Evolutionary conservation across 2,329 filamentous ascomycete species (phyloP).

Genomic region (Aspergillus melleus): DNA sequence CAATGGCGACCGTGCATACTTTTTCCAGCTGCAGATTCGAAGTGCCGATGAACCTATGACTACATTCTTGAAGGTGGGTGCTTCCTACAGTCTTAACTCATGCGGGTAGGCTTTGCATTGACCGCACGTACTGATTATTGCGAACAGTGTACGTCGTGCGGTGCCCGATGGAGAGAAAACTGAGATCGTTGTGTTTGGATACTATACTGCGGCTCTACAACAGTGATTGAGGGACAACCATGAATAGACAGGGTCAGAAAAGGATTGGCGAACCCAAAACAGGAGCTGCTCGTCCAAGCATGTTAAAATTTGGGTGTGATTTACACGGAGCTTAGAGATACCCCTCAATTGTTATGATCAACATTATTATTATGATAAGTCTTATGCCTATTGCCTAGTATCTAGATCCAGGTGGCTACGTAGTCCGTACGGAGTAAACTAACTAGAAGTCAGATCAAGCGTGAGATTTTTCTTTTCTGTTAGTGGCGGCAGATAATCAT

Average conservation of each 20-base stretch:
- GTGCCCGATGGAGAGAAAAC: constrained; percentile 51
- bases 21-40: constrained; percentile 95
- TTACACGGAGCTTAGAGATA: constrained; percentile 7
- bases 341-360: constrained; percentile 9
- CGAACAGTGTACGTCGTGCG: constrained; percentile 47
- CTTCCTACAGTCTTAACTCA: constrained; percentile 11
- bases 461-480: constrained; percentile 2
- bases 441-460: constrained; percentile 11
- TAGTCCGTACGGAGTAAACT: constrained; percentile 1
- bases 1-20: constrained; percentile 81
- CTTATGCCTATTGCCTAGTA: neutral
- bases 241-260: neutral
- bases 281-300: neutral
- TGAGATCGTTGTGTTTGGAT: constrained; percentile 25
- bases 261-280: no score
- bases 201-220: neutral
- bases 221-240: neutral
- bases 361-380: neutral
- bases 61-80: constrained; percentile 79
- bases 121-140: constrained; percentile 20
- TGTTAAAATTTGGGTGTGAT: neutral
- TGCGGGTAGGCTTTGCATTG: constrained; percentile 14
- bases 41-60: constrained; percentile 99
- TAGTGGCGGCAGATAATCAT: constrained; percentile 15
- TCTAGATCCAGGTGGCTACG: neutral